Conservation (phyloP, 2,329 filamentous ascomycete genomes). For the Pseudogymnoascus sp. region DNA sequence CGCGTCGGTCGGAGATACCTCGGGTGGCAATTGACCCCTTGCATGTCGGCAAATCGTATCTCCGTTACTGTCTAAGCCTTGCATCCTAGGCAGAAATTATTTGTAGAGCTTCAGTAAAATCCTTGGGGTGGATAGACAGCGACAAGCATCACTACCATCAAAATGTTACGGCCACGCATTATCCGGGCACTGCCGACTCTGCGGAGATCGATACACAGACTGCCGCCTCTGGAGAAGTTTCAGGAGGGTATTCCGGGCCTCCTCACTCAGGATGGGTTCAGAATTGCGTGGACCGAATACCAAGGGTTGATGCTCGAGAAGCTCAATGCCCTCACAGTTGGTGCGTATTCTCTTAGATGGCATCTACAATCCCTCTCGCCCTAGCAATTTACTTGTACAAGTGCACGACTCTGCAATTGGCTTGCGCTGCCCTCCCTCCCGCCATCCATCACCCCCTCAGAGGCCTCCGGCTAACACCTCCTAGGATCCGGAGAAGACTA, state of each 20-base stretch:
- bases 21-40: not conserved
- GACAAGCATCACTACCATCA: slow-evolving; percentile 19
- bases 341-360: slow-evolving; percentile 42
- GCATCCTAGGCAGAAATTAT: slow-evolving; percentile 14
- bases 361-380: not conserved
- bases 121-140: not conserved
- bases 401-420: not conserved
- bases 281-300: slow-evolving; percentile 77
- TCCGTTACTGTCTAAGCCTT: not conserved
- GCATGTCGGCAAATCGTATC: not conserved
- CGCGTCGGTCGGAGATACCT: not conserved
- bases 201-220: slow-evolving; percentile 41
- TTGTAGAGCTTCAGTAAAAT: slow-evolving; percentile 12
- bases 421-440: not conserved
- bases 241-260: slow-evolving; percentile 58
- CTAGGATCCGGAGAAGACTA: slow-evolving; percentile 53
- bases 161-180: slow-evolving; percentile 30
- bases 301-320: slow-evolving; percentile 67
- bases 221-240: slow-evolving; percentile 44
- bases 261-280: slow-evolving; percentile 62
- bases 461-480: not conserved
- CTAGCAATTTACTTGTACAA: not conserved
- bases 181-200: slow-evolving; percentile 25
- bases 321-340: slow-evolving; percentile 67
- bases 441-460: not conserved